Base-by-base conservation (phyloP, 768 basidiomycete genomes). In the Amanita exitialis region DNA sequence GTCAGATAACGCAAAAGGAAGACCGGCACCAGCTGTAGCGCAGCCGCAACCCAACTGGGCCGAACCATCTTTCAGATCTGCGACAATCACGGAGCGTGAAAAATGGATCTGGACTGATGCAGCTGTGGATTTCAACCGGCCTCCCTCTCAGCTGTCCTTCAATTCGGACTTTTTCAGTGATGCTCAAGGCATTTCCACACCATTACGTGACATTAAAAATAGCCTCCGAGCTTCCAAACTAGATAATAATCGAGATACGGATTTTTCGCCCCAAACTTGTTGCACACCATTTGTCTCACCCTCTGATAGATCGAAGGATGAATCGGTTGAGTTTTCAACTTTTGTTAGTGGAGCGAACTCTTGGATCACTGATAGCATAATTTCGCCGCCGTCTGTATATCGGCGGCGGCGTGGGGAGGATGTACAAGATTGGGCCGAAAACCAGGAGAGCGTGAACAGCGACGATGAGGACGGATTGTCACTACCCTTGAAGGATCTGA, bases 311-410 rank as follows among this genome's bases (percentile, higher is more conserved):
- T 44, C 25, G 38, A 44, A 21, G 4, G 55, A 56, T 28, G 61
- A 61, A 36, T 58, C 67, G 21, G 58, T 58, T 48, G 53, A 51
- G 25, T 54, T 59, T 38, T 58, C 59, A 57, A 58, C 58, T 3
- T 42, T 61, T 42, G 56, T 59, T 39, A 42, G 20, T 27, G 49
- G 44, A 56, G 63, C 20, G 4, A 23, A 36, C 18, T 56, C 69
- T 10, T 73, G 72, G 72, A 57, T 66, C 43, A 69, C 66, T 15
- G 72, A 73, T 50, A 73, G 71, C 52, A 56, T 73, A 16, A 70
- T 73, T 36, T 73, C 72, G n/a, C 62, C 68, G 3, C 72, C 72
- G n/a, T 69, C 65, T 3, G 53, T 54, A 13, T 66, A 65, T 47
- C 47, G 56, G 37, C 43, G 53, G 37, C 56, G 51, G 20, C 52